These are phyloP conservation scores for Fusarium luffae DNA, from an alignment of 2,329 filamentous ascomycete genomes.

Conservation along the genomic window DNA sequence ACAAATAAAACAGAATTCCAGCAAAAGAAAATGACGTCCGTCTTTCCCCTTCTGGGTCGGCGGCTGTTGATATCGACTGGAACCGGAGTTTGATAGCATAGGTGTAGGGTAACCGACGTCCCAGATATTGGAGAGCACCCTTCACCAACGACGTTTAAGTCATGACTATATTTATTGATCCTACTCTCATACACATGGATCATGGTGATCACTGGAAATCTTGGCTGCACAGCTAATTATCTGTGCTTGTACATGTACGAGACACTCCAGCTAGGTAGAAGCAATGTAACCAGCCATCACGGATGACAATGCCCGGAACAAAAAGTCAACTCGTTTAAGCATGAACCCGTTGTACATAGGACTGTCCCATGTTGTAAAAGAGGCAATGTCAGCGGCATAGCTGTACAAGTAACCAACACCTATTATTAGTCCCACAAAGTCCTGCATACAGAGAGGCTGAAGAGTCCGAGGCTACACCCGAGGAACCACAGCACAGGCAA, in stretches of 20 bases:
- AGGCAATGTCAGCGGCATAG: background rate
- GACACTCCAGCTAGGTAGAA: background rate
- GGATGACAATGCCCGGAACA: background rate
- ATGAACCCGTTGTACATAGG: background rate
- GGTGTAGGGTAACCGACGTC: background rate
- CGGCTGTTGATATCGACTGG: background rate
- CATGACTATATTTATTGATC: background rate
- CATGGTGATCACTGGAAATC: background rate
- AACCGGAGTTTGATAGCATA: background rate
- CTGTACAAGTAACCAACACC: background rate
- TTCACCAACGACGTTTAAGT: background rate
- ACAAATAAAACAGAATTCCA: background rate
- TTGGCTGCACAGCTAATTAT: background rate
- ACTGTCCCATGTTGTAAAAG: background rate
- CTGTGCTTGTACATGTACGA: background rate
- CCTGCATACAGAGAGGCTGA: background rate
- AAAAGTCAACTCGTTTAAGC: background rate
- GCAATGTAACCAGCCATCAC: background rate
- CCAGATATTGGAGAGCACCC: background rate
- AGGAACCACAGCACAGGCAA: background rate
- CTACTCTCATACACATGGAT: background rate
- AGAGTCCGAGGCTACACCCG: background rate
- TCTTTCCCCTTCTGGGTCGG: background rate
- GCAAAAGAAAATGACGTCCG: background rate
- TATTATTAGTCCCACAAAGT: background rate